These are phyloP conservation scores for Myxozyma melibiosi DNA, from an alignment of 805 yeast genomes.

Conservation along the genomic window DNA sequence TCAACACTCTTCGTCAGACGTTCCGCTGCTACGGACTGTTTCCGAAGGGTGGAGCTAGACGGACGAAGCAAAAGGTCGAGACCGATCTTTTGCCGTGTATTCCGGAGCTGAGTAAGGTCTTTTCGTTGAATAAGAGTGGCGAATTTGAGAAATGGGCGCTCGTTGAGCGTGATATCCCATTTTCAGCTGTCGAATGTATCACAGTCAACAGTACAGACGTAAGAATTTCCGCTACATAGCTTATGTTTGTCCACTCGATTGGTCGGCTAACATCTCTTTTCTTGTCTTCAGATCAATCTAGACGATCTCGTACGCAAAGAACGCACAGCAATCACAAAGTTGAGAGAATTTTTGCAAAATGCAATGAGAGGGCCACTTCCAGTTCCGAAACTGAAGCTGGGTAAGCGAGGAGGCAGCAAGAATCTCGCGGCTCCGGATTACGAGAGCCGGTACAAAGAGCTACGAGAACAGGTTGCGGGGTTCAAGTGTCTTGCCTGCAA, in stretches of 20 bases:
- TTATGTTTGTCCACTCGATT: background rate
- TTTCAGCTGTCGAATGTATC: conserved; percentile 50
- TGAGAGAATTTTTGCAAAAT: conserved; percentile 11
- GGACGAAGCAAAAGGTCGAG: conserved; percentile 12
- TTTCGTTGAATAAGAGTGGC: background rate
- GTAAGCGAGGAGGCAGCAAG: conserved; percentile 47
- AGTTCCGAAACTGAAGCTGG: conserved; percentile 26
- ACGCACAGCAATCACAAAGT: conserved; percentile 3
- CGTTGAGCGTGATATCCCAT: conserved; percentile 45
- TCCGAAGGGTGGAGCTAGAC: conserved; percentile 1
- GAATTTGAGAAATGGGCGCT: too few relatives aligned
- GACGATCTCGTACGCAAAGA: conserved; percentile 10
- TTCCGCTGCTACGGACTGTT: conserved; percentile 27
- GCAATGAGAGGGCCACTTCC: too few relatives aligned
- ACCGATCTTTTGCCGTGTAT: conserved; percentile 26
- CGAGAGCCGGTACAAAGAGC: conserved; percentile 45
- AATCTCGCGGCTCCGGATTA: conserved; percentile 45
- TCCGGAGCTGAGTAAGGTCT: conserved; percentile 13
- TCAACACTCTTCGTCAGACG: conserved; percentile 8
- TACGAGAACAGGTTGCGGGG: conserved; percentile 42
- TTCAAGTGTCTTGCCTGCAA: conserved; percentile 45
- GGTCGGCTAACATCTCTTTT: background rate
- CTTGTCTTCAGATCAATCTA: conserved; percentile 10
- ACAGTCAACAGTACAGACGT: conserved; percentile 41
- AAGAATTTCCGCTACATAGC: background rate